Conservation (phyloP, 2,329 filamentous ascomycete species). For the Taxawa tesnikishii region DNA sequence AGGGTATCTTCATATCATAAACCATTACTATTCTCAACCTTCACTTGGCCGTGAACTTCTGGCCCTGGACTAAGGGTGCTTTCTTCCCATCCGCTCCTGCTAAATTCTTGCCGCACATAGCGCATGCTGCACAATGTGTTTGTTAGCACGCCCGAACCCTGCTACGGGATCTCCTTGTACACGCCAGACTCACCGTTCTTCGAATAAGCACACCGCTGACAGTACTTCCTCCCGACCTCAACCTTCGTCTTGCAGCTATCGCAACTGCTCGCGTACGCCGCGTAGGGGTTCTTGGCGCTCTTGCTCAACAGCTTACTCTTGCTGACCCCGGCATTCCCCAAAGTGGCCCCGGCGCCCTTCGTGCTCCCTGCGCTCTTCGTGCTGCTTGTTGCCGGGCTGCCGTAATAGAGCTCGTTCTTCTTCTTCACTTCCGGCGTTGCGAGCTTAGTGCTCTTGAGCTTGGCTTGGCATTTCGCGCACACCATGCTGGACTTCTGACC, state of each 20-base stretch:
- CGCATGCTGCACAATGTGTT: too few species aligned
- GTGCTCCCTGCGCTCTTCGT: conserved; percentile 26
- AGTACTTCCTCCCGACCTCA: conserved; percentile 48
- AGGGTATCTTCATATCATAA: too few species aligned
- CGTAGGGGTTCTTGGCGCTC: conserved; percentile 54
- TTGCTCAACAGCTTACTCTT: conserved; percentile 57
- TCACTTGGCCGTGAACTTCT: conserved; percentile 51
- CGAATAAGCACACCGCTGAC: conserved; percentile 51
- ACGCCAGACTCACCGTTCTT: too few species aligned
- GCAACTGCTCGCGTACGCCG: conserved; percentile 50
- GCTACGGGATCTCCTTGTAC: too few species aligned
- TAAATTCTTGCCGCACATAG: conserved; percentile 48
- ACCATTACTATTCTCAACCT: too few species aligned
- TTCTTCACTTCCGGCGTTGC: conserved; percentile 55
- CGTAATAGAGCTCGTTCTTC: conserved; percentile 55
- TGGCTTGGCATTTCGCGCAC: conserved; percentile 52
- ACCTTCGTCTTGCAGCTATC: conserved; percentile 51
- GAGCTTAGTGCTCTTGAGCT: conserved; percentile 46
- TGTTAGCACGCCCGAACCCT: too few species aligned
- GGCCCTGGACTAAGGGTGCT: conserved; percentile 44
- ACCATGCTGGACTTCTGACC: too few species aligned
- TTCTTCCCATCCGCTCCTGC: conserved; percentile 24
- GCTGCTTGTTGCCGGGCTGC: conserved; percentile 36
- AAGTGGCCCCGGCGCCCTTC: conserved; percentile 35
- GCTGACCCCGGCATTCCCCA: conserved; percentile 46